These are phyloP conservation scores for Skeletonema menzelii DNA, from an alignment of 108 stramenopile genomes.

Conservation along the genomic window DNA sequence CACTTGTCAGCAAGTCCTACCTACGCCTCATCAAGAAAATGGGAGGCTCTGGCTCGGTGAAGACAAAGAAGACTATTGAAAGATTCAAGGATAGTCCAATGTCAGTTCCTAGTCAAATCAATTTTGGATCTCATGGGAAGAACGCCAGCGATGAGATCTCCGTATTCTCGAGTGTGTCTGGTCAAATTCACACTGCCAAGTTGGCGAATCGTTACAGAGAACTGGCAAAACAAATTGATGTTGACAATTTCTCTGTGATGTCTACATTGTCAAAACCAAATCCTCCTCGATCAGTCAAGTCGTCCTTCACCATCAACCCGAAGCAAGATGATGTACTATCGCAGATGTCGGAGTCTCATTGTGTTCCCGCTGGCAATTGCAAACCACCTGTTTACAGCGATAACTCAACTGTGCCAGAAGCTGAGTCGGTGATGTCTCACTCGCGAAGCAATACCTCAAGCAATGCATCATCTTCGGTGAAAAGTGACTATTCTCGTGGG, in stretches of 20 bases:
- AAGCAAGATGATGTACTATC: not conserved
- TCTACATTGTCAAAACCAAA: conserved; percentile 11
- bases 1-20: conserved; percentile 20
- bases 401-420: not conserved
- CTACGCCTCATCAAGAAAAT: conserved; percentile 18
- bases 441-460: not conserved
- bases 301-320: conserved; percentile 1
- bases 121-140: not conserved
- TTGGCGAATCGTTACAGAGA: not conserved
- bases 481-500: not conserved
- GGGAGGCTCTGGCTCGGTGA: conserved; percentile 1
- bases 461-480: not conserved
- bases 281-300: not conserved
- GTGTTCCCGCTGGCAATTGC: not conserved
- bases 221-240: not conserved
- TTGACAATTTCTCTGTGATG: not conserved
- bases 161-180: not conserved
- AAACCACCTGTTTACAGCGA: not conserved
- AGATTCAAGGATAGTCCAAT: not conserved
- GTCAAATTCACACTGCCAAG: not conserved
- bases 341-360: not conserved
- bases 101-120: conserved; percentile 17
- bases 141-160: not conserved
- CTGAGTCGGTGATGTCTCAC: not conserved
- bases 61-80: not conserved